phyloP scores from a whole-genome alignment of 2,329 filamentous ascomycete species.

The Arthrobotrys pseudoclavata region DNA sequence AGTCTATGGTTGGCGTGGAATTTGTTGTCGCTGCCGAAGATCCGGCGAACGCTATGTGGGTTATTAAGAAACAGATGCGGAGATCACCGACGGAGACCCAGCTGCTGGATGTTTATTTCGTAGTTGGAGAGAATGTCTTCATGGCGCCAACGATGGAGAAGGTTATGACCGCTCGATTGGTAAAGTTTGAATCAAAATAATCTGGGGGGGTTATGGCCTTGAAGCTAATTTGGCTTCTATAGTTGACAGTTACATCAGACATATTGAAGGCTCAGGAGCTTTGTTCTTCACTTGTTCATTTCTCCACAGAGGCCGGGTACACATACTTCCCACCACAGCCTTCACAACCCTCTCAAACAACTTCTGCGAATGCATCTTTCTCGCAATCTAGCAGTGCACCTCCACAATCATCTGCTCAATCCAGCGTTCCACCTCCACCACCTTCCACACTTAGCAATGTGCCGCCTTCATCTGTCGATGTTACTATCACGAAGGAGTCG shows the following conservation, averaged over 20 bases:
- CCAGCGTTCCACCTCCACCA: slow-evolving; percentile 60
- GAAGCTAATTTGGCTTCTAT: slow-evolving; percentile 32
- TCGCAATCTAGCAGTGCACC: slow-evolving; percentile 48
- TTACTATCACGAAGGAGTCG: slow-evolving; percentile 65
- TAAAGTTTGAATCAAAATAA: slow-evolving; percentile 64
- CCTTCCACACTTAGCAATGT: slow-evolving; percentile 62
- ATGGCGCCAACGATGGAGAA: slow-evolving; percentile 75
- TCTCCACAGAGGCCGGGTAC: slow-evolving; percentile 71
- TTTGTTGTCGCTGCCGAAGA: slow-evolving; percentile 75
- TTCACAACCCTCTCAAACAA: slow-evolving; percentile 42
- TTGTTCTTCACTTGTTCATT: slow-evolving; percentile 62
- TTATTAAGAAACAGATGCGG: slow-evolving; percentile 77
- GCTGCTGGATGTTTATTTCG: slow-evolving; percentile 74
- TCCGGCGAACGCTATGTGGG: slow-evolving; percentile 77
- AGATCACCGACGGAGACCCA: slow-evolving; percentile 65
- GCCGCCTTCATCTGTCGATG: slow-evolving; percentile 63
- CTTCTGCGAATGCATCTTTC: slow-evolving; percentile 42
- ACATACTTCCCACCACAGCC: slow-evolving; percentile 63
- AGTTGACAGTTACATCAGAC: slow-evolving; percentile 63
- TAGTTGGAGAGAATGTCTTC: slow-evolving; percentile 77
- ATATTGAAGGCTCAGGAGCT: slow-evolving; percentile 64
- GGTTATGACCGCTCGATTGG: slow-evolving; percentile 73
- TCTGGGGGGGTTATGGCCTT: slow-evolving; percentile 22
- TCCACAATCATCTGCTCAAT: slow-evolving; percentile 27
- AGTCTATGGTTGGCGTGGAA: slow-evolving; percentile 76